Base-by-base conservation (phyloP, 768 basidiomycete species). In the Naganishia vishniacii region DNA sequence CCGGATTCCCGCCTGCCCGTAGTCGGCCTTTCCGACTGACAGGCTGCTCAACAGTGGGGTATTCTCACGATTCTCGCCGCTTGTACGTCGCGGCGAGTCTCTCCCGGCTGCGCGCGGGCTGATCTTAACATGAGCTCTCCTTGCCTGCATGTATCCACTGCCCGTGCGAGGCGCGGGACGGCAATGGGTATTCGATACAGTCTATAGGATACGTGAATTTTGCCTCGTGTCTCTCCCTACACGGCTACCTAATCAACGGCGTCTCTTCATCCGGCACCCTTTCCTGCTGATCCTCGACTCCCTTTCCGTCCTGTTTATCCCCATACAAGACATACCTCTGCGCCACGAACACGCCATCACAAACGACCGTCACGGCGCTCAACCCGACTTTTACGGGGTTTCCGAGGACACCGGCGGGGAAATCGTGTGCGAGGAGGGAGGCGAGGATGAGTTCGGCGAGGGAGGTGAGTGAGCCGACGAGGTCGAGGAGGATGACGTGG, bases 391-490 rank as follows among this genome's bases (percentile, higher is more conserved):
- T 77, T 44, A 67, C 70, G 2, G 75, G 75, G 45, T 77, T 77
- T 26, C 73, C 74, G 6, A 68, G 59, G 63, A 77, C 75, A 0
- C 69, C 74, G 3, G 60, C 51, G 1, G 74, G 69, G n/a, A n/a
- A n/a, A 58, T 77, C 73, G 25, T 70, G 61, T 2, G 71, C 70
- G 58, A 77, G 66, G 29, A 65, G 69, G 13, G 71, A 70, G 1
- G 70, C 66, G 25, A 77, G 67, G 48, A 75, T 68, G 26, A 77
- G 67, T 66, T 77, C 73, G 6, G 66, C 61, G 46, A 77, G 69
- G 13, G 71, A 73, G 45, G 75, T 62, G 47, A 72, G 25, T 0
- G 73, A 72, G 11, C 80, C 80, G 25, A 72, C 71, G 2, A 79
- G 32, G 60, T 80, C 80, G 46, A 66, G 61, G 46, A 72, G 40